Evolutionary conservation across 83 land plant genomes (phyloP).

Genomic region (Thuja plicata): DNA sequence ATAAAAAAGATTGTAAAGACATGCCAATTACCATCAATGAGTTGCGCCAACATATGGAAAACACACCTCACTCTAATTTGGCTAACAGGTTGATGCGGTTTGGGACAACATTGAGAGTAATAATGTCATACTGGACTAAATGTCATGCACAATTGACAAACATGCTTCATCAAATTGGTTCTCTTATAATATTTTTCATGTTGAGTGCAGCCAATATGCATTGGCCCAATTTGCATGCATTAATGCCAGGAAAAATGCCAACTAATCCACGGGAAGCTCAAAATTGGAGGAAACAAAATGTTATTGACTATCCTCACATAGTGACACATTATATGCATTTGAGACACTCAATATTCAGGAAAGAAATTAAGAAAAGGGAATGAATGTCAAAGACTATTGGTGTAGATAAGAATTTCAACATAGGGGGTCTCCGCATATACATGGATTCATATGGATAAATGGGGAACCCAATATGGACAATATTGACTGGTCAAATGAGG

Average conservation of each 20-base stretch:
- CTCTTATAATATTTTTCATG: too few species aligned
- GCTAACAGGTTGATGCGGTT: background rate
- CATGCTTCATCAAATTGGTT: too few species aligned
- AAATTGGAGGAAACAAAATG: background rate
- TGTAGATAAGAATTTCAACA: background rate
- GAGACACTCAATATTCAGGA: too few species aligned
- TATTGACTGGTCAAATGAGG: too few species aligned
- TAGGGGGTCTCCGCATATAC: background rate
- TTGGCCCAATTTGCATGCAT: background rate
- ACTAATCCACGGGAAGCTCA: background rate
- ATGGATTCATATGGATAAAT: background rate
- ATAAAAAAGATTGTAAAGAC: background rate
- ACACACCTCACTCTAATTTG: too few species aligned
- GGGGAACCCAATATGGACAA: background rate
- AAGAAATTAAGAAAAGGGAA: too few species aligned
- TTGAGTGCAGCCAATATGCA: background rate
- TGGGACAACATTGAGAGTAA: background rate
- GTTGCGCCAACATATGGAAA: too few species aligned
- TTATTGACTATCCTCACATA: background rate
- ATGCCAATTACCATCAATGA: background rate
- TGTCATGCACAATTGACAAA: background rate
- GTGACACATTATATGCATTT: too few species aligned
- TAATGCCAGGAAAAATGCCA: background rate
- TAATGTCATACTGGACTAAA: background rate
- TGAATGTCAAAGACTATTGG: too few species aligned